These are phyloP conservation scores for Diphasiastrum complanatum DNA, from an alignment of 83 land plant species.

Conservation along the genomic window DNA sequence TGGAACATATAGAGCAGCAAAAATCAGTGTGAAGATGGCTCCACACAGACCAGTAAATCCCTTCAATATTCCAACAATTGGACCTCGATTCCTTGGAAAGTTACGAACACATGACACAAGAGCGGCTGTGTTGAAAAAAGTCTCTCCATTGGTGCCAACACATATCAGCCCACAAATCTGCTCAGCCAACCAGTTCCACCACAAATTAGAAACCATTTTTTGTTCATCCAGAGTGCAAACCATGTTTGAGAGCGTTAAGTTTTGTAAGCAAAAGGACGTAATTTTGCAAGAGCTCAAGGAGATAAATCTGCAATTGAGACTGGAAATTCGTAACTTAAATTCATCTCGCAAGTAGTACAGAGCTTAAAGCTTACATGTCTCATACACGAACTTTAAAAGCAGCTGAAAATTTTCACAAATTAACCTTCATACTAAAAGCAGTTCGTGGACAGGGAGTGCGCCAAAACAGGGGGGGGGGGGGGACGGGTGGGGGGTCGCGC, in stretches of 20 bases:
- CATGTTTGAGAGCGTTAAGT: neutral
- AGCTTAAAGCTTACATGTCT: no score
- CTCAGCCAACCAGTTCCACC: neutral
- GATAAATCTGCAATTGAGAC: no score
- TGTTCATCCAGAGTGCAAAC: neutral
- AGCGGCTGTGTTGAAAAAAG: constrained; percentile 76
- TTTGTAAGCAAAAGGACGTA: no score
- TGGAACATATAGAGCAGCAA: constrained; percentile 25
- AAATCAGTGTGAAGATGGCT: constrained; percentile 54
- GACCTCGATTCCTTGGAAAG: constrained; percentile 53
- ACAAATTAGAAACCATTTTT: neutral
- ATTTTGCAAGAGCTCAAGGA: no score
- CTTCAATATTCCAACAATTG: constrained; percentile 54
- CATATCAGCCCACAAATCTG: constrained; percentile 53
- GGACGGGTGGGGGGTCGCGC: no score
- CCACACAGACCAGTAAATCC: constrained; percentile 68
- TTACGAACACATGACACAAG: constrained; percentile 56
- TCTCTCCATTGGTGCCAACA: constrained; percentile 56
- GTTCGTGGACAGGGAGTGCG: no score
- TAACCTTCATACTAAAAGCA: no score
- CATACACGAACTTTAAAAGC: no score
- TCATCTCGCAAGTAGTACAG: no score
- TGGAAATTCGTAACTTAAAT: no score
- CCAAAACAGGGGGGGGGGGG: no score
- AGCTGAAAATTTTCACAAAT: no score